These are phyloP conservation scores for Apiospora phragmitis DNA, from an alignment of 2,329 filamentous ascomycete species.

Conservation along the genomic window DNA sequence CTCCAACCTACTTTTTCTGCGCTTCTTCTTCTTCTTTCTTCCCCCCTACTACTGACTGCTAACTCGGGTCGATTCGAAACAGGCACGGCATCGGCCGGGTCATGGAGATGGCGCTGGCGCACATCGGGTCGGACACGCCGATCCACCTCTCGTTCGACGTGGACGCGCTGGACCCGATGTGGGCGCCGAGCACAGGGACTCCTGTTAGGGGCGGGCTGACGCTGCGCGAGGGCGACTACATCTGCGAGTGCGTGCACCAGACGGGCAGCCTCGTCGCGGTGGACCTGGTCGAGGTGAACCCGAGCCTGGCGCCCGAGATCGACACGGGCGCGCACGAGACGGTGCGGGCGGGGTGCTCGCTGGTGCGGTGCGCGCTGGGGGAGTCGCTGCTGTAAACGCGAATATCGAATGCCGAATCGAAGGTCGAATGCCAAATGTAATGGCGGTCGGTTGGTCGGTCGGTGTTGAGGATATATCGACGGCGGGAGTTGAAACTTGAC, in stretches of 20 bases:
- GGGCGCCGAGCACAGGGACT: conserved; percentile 94
- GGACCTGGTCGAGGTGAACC: conserved; percentile 83
- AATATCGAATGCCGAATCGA: conserved; percentile 18
- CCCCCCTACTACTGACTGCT: not conserved
- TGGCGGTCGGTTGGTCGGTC: not conserved
- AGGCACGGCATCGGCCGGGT: conserved; percentile 92
- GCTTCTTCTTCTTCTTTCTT: not conserved
- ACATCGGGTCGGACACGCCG: conserved; percentile 91
- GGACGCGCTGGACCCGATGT: conserved; percentile 92
- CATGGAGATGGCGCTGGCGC: conserved; percentile 96
- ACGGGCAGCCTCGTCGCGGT: conserved; percentile 77
- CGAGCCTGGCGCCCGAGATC: conserved; percentile 62
- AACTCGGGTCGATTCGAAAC: not conserved
- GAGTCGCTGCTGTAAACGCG: conserved; percentile 85
- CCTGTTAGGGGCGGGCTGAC: conserved; percentile 92
- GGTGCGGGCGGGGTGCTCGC: conserved; percentile 83
- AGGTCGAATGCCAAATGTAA: not conserved
- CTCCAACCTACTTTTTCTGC: not conserved
- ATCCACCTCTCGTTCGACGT: conserved; percentile 98
- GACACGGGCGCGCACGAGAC: conserved; percentile 76
- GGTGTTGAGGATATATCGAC: not conserved
- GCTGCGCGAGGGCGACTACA: conserved; percentile 93
- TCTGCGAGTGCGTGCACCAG: conserved; percentile 83
- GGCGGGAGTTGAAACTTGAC: not conserved
- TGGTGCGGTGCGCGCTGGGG: conserved; percentile 88